phyloP scores from a whole-genome alignment of 345 rosid genomes.

The Rhodamnia argentea region DNA sequence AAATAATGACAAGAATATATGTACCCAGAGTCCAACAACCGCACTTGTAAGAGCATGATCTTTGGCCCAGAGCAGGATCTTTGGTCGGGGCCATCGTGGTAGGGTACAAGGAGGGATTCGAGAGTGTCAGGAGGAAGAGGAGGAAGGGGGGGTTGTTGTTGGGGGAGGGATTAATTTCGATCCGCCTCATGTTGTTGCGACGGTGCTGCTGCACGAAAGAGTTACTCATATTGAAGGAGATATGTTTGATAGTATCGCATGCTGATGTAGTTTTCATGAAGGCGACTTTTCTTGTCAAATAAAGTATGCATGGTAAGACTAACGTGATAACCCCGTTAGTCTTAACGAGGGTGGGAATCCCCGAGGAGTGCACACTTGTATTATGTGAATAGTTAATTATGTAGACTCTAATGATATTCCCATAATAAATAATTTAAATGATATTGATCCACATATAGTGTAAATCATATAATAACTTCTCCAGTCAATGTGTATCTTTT shows the following conservation, averaged over 20 bases:
- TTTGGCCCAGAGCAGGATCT: not conserved
- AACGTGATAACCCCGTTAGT: too few relatives aligned
- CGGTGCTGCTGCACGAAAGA: not conserved
- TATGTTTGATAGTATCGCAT: not conserved
- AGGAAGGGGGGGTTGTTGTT: too few relatives aligned
- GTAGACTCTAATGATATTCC: not conserved
- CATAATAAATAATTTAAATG: not conserved
- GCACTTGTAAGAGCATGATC: not conserved
- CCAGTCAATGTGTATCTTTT: not conserved
- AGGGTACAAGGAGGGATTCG: too few relatives aligned
- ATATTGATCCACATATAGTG: too few relatives aligned
- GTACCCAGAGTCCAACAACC: not conserved
- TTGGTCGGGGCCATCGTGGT: not conserved
- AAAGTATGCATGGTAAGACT: not conserved
- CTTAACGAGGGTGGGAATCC: not conserved
- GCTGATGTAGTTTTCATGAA: not conserved
- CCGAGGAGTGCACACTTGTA: not conserved
- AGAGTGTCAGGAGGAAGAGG: too few relatives aligned
- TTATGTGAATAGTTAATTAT: not conserved
- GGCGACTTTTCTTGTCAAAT: not conserved
- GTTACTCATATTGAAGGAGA: slow-evolving; percentile 7
- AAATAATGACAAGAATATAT: not conserved
- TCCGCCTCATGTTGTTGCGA: slow-evolving; percentile 6
- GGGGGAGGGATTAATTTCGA: slow-evolving; percentile 13
- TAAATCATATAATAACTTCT: not conserved